Percentiles rank a stretch among this genome's conserved stretches.
Conservation (phyloP, 768 basidiomycete genomes). For the Hypholoma fasciculare region DNA sequence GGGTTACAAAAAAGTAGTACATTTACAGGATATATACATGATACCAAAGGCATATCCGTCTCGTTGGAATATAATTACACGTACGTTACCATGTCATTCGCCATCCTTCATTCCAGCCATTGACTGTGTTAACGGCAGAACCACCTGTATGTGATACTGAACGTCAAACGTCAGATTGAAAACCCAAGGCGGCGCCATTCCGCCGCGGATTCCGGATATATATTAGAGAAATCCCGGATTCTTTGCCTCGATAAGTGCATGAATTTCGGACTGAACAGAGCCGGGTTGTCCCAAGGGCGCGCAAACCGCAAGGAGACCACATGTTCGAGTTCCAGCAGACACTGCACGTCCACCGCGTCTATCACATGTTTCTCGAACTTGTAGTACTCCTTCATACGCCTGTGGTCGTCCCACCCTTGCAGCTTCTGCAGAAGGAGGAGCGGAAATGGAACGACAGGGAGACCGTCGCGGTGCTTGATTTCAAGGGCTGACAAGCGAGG, state of each 20-base stretch:
- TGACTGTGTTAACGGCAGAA: no score
- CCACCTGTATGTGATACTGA: no score
- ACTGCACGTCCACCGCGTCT: slow-evolving; percentile 29
- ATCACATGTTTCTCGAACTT: slow-evolving; percentile 28
- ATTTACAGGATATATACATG: no score
- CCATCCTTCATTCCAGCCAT: no score
- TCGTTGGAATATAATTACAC: no score
- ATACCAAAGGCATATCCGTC: no score
- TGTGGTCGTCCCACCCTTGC: slow-evolving; percentile 42
- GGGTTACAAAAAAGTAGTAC: no score
- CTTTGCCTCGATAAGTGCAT: slow-evolving; percentile 25
- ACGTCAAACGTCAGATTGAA: not conserved
- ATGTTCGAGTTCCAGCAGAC: slow-evolving; percentile 25
- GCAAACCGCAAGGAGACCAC: slow-evolving; percentile 17
- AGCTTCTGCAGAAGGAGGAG: slow-evolving; percentile 40
- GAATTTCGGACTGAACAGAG: slow-evolving; percentile 31
- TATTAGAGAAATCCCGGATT: slow-evolving; percentile 26
- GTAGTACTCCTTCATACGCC: slow-evolving; percentile 26
- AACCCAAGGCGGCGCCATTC: slow-evolving; percentile 17
- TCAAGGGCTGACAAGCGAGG: slow-evolving; percentile 27
- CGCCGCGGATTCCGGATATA: slow-evolving; percentile 9
- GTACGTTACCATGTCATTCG: no score
- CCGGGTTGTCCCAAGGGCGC: slow-evolving; percentile 22
- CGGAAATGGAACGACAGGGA: slow-evolving; percentile 36
- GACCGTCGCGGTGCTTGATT: slow-evolving; percentile 12